phyloP scores from a whole-genome alignment of 495 filamentous ascomycete species.

The Darksidea phi region DNA sequence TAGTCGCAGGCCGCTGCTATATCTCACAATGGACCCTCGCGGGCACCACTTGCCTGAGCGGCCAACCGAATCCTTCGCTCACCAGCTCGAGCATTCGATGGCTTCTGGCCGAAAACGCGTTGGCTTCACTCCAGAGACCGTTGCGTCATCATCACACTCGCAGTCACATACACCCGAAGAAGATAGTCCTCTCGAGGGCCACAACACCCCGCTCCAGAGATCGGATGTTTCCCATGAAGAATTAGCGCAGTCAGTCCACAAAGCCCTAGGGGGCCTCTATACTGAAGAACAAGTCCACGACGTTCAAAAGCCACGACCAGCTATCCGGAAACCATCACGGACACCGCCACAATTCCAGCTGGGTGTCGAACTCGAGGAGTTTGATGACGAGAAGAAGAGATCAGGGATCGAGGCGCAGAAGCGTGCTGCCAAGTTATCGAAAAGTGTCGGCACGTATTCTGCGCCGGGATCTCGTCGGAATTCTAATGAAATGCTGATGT shows the following conservation, averaged over 20 bases:
- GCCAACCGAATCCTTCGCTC: neutral
- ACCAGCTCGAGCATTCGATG: neutral
- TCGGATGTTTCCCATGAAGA: slow-evolving; percentile 31
- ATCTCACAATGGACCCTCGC: neutral
- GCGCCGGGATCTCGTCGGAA: slow-evolving; percentile 29
- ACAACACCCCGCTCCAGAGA: slow-evolving; percentile 6
- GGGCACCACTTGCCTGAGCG: neutral
- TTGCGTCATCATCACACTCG: neutral
- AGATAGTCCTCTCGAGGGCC: neutral
- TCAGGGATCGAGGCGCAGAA: slow-evolving; percentile 30
- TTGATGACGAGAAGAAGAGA: slow-evolving; percentile 19
- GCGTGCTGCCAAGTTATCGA: slow-evolving; percentile 28
- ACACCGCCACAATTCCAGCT: slow-evolving; percentile 29
- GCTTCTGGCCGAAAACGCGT: slow-evolving; percentile 18
- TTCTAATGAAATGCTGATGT: slow-evolving; percentile 19
- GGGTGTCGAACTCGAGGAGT: slow-evolving; percentile 16
- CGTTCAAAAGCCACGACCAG: slow-evolving; percentile 31
- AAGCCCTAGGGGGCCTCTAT: slow-evolving; percentile 21
- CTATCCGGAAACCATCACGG: slow-evolving; percentile 24
- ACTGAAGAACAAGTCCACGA: neutral
- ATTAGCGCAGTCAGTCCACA: slow-evolving; percentile 26
- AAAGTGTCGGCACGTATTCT: slow-evolving; percentile 27
- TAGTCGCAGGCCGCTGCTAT: neutral
- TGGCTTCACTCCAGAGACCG: slow-evolving; percentile 17
- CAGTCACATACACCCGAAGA: neutral